Conservation (phyloP, 805 yeast genomes). For the Metschnikowia santaceciliae region DNA sequence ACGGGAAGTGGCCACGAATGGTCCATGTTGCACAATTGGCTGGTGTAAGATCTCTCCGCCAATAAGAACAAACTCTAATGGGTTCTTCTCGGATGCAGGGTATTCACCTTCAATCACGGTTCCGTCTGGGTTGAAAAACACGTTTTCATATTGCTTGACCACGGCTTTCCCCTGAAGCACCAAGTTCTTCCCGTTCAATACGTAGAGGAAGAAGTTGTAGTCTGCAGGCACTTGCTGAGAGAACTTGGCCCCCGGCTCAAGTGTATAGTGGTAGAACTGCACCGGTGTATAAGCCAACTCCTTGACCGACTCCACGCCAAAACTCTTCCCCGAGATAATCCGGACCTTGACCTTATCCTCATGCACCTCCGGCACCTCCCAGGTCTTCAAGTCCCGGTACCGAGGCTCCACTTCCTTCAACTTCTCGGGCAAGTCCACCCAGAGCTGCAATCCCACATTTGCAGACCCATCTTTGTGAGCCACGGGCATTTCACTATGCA, state of each 20-base stretch:
- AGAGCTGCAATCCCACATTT: constrained; percentile 65
- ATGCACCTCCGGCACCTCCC: constrained; percentile 68
- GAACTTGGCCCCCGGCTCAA: constrained; percentile 63
- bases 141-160: constrained; percentile 43
- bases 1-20: constrained; percentile 74
- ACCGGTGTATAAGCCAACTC: constrained; percentile 83
- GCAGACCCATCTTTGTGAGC: constrained; percentile 31
- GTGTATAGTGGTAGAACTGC: constrained; percentile 58
- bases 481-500: constrained; percentile 84
- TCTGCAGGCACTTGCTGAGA: constrained; percentile 54
- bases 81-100: constrained; percentile 30
- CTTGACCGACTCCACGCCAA: constrained; percentile 69
- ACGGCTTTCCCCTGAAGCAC: constrained; percentile 37
- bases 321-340: constrained; percentile 73
- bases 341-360: constrained; percentile 59
- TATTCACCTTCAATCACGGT: constrained; percentile 49
- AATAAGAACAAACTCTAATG: constrained; percentile 62
- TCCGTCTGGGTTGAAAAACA: constrained; percentile 70
- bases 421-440: constrained; percentile 40
- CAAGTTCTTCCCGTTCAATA: constrained; percentile 55
- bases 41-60: constrained; percentile 77
- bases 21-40: constrained; percentile 81
- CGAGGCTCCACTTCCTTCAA: constrained; percentile 51
- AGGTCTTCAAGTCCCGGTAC: constrained; percentile 68
- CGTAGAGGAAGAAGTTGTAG: constrained; percentile 68